These are phyloP conservation scores for Saccharomycopsis vini DNA, from an alignment of 805 yeast genomes.

Conservation along the genomic window DNA sequence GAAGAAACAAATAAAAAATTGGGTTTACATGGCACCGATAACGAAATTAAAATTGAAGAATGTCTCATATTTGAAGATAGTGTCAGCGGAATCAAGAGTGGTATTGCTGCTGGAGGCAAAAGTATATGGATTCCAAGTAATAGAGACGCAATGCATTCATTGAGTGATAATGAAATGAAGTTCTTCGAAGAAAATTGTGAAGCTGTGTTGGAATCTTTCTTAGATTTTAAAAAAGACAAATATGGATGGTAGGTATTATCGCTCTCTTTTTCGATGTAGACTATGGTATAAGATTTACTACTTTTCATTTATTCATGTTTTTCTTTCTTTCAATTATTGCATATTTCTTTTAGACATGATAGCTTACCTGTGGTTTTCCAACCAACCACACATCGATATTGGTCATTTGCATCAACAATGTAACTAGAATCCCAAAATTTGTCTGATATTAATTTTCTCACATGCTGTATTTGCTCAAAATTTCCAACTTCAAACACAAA, in stretches of 20 bases:
- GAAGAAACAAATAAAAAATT: conserved; percentile 47
- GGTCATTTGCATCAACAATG: conserved; percentile 41
- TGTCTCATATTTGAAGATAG: conserved; percentile 94
- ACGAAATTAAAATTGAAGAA: conserved; percentile 57
- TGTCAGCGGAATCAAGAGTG: conserved; percentile 80
- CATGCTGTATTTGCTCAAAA: conserved; percentile 41
- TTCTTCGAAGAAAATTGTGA: not conserved
- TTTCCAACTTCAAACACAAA: conserved; percentile 77
- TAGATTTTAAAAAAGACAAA: conserved; percentile 1
- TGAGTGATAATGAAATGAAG: not conserved
- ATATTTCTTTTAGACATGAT: not conserved
- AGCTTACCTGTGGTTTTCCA: conserved; percentile 31
- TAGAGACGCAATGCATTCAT: not conserved
- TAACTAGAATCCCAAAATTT: conserved; percentile 43
- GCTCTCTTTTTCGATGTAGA: too few relatives aligned
- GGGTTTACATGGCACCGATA: conserved; percentile 19
- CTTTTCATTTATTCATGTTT: not conserved
- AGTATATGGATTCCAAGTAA: conserved; percentile 10
- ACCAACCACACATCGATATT: conserved; percentile 56
- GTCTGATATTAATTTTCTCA: conserved; percentile 22
- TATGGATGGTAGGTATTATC: conserved; percentile 8
- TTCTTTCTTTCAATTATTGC: not conserved
- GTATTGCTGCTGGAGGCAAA: conserved; percentile 57
- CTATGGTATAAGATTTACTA: too few relatives aligned
- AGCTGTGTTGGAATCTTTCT: not conserved